Evolutionary conservation across 2,329 filamentous ascomycete genomes (phyloP).

Genomic region (Coniella lustricola): DNA sequence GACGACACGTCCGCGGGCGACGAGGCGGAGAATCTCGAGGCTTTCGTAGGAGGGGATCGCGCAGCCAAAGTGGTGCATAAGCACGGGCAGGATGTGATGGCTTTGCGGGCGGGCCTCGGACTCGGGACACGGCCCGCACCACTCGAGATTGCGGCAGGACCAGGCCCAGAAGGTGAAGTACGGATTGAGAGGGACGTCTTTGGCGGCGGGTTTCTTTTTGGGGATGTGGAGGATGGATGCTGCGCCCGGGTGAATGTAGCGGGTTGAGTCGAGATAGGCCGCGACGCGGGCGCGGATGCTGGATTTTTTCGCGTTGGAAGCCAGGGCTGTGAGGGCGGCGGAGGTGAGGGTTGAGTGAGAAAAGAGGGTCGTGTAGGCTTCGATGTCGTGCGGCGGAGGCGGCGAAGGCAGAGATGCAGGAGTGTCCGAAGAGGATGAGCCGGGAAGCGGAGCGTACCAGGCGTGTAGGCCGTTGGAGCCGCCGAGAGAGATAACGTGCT

Average conservation of each 20-base stretch:
- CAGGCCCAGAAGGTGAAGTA: conserved; percentile 63
- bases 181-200: conserved; percentile 46
- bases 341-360: conserved; percentile 49
- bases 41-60: conserved; percentile 61
- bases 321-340: conserved; percentile 56
- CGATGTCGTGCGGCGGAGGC: conserved; percentile 46
- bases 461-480: conserved; percentile 38
- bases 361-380: conserved; percentile 63
- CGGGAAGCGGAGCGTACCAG: conserved; percentile 35
- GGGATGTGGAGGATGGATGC: conserved; percentile 37
- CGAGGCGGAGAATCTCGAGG: conserved; percentile 50
- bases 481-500: conserved; percentile 38
- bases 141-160: conserved; percentile 56
- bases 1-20: conserved; percentile 47
- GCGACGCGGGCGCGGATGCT: conserved; percentile 54
- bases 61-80: conserved; percentile 77
- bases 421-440: not conserved
- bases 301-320: conserved; percentile 55
- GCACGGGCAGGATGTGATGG: conserved; percentile 63
- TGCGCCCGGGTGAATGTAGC: conserved; percentile 40
- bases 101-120: conserved; percentile 43
- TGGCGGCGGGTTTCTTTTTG: conserved; percentile 36
- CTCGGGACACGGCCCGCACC: conserved; percentile 51
- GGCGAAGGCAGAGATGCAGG: conserved; percentile 4
- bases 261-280: conserved; percentile 45